Evolutionary conservation across 208 protist genomes (phyloP).

Genomic region (Trypanosoma lewisi): DNA sequence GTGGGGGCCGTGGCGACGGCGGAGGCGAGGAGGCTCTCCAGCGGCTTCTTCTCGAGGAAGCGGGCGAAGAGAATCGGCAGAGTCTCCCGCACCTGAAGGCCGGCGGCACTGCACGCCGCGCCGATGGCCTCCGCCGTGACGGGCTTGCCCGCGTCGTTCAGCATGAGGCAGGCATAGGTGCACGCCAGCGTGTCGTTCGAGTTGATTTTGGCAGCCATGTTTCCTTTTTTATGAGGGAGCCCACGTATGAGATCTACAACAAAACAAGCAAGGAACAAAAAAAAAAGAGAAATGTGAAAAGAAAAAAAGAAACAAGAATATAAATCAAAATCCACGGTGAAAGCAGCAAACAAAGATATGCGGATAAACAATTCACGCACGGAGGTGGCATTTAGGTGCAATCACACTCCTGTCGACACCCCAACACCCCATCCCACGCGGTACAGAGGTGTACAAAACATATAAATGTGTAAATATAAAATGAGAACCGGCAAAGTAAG

Average conservation of each 20-base stretch:
- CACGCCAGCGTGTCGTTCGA: slow-evolving; percentile 73
- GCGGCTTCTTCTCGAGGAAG: slow-evolving; percentile 80
- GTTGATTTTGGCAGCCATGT: slow-evolving; percentile 48
- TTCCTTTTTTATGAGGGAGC: slow-evolving; percentile 7
- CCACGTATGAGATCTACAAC: neutral
- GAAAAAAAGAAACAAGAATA: neutral
- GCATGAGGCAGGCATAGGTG: slow-evolving; percentile 81
- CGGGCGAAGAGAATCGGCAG: slow-evolving; percentile 81
- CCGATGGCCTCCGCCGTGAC: slow-evolving; percentile 75
- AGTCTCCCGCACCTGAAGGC: slow-evolving; percentile 63
- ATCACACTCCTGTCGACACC: too few relatives aligned
- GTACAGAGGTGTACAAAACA: too few relatives aligned
- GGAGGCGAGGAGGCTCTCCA: slow-evolving; percentile 64
- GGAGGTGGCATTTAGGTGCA: too few relatives aligned
- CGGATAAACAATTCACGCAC: too few relatives aligned
- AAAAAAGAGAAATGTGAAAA: neutral
- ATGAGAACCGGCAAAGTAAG: too few relatives aligned
- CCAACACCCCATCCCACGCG: too few relatives aligned
- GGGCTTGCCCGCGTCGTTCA: slow-evolving; percentile 70
- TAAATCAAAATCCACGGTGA: too few relatives aligned
- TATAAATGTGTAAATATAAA: too few relatives aligned
- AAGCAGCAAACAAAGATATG: too few relatives aligned
- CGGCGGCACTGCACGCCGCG: slow-evolving; percentile 62
- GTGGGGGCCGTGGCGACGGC: slow-evolving; percentile 45
- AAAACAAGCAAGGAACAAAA: neutral